phyloP scores from a whole-genome alignment of 495 filamentous ascomycete species.

The Haplographium delicatum region DNA sequence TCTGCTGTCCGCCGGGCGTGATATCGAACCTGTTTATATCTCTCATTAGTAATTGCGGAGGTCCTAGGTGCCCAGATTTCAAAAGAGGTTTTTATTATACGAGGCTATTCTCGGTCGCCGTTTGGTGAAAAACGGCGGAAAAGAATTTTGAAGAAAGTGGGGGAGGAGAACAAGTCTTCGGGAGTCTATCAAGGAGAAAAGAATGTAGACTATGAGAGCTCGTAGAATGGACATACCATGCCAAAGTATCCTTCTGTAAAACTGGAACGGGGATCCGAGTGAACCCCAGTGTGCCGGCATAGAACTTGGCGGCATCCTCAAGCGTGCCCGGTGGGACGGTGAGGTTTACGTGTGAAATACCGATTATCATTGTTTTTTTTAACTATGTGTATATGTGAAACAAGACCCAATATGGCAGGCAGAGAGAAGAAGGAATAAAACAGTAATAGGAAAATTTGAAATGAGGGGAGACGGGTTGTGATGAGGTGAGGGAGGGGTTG shows the following conservation, averaged over 20 bases:
- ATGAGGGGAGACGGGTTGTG: not conserved
- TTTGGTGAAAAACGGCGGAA: not conserved
- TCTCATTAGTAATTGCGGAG: not conserved
- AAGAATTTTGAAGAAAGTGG: not conserved
- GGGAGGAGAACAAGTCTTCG: not conserved
- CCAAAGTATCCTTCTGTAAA: conserved; percentile 41
- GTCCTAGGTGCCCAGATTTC: too few species aligned
- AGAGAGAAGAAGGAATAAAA: not conserved
- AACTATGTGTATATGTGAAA: not conserved
- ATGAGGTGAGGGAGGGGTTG: not conserved
- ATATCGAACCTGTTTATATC: conserved; percentile 48
- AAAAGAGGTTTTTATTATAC: too few species aligned
- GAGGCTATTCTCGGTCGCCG: not conserved
- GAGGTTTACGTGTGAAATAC: conserved; percentile 57
- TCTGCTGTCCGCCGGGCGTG: conserved; percentile 49
- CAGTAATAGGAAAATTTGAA: not conserved
- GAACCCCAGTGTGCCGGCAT: conserved; percentile 48
- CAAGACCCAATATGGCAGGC: not conserved
- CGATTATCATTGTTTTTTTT: conserved; percentile 47
- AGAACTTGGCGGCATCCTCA: conserved; percentile 49
- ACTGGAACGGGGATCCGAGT: conserved; percentile 43
- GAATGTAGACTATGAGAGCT: not conserved
- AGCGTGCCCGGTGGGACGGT: conserved; percentile 50
- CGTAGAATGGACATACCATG: conserved; percentile 38
- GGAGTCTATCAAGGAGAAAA: not conserved